These are phyloP conservation scores for Didymella segeticola DNA, from an alignment of 2,329 filamentous ascomycete genomes.

Conservation along the genomic window DNA sequence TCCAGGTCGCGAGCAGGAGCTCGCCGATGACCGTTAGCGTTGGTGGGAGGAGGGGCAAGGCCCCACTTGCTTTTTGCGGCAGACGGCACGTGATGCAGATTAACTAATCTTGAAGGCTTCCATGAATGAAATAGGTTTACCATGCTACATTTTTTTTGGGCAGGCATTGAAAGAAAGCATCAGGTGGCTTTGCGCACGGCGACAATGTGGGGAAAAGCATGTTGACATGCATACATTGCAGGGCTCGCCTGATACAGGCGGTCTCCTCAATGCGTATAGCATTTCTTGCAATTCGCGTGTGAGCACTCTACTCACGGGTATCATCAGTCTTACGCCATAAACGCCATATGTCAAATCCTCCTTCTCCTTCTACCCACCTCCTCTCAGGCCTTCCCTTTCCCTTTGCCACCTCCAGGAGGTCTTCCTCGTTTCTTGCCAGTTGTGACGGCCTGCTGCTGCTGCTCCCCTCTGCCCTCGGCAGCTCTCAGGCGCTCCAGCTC, in stretches of 20 bases:
- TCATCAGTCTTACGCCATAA: slow-evolving; percentile 2
- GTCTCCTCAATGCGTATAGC: neutral
- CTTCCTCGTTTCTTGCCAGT: slow-evolving; percentile 27
- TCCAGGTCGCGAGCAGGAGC: slow-evolving; percentile 29
- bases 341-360: neutral
- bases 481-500: slow-evolving; percentile 63
- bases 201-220: no score
- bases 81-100: slow-evolving; percentile 8
- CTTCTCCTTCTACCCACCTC: no score
- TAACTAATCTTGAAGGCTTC: no score
- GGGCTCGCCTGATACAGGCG: neutral
- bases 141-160: no score
- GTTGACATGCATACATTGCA: no score
- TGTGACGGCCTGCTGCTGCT: slow-evolving; percentile 15
- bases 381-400: slow-evolving; percentile 21
- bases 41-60: slow-evolving; percentile 13
- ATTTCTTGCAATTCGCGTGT: neutral
- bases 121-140: no score
- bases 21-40: slow-evolving; percentile 34
- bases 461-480: slow-evolving; percentile 33
- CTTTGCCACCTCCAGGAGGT: slow-evolving; percentile 33
- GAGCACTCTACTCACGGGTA: slow-evolving; percentile 5
- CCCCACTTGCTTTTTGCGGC: slow-evolving; percentile 13
- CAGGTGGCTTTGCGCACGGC: no score
- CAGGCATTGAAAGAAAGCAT: no score